A percentile compares a stretch with the other conserved stretches of the same genome.
Evolutionary conservation across 2,329 filamentous ascomycete species (phyloP).

Genomic region (Chaetomium olivaceum): DNA sequence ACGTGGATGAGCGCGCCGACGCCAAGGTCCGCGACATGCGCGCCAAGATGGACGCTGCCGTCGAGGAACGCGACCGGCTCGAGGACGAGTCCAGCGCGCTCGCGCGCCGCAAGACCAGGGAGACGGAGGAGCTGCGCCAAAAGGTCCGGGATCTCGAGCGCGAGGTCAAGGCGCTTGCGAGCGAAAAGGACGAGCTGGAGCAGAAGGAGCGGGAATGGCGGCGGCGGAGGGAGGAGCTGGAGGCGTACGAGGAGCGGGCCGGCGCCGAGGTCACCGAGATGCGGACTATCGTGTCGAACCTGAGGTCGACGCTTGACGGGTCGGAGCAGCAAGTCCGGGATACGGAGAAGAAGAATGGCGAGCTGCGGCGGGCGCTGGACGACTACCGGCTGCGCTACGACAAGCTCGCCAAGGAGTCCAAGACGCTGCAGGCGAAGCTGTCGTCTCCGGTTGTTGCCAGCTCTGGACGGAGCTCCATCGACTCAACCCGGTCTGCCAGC

Average conservation of each 20-base stretch:
- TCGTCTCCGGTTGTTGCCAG: constrained; percentile 33
- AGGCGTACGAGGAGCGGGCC: constrained; percentile 67
- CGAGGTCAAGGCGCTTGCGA: constrained; percentile 66
- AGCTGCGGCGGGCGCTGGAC: constrained; percentile 74
- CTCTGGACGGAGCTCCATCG: constrained; percentile 47
- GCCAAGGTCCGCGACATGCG: constrained; percentile 84
- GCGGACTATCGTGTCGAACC: constrained; percentile 71
- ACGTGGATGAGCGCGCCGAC: constrained; percentile 83
- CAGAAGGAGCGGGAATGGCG: constrained; percentile 73
- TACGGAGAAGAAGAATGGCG: constrained; percentile 77
- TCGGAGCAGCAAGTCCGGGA: constrained; percentile 82
- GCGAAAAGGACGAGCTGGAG: constrained; percentile 78
- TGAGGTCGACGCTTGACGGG: constrained; percentile 80
- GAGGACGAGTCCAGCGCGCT: constrained; percentile 86
- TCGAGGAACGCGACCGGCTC: constrained; percentile 90
- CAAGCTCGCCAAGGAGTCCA: constrained; percentile 70
- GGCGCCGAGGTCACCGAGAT: constrained; percentile 74
- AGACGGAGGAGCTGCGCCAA: constrained; percentile 81
- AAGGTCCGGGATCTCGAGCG: constrained; percentile 81
- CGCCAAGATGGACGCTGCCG: constrained; percentile 79
- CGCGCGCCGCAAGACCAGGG: constrained; percentile 73
- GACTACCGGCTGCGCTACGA: constrained; percentile 77
- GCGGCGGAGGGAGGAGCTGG: constrained; percentile 71
- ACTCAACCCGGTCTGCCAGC: constrained; percentile 46
- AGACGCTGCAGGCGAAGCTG: constrained; percentile 52